Base-by-base conservation (phyloP, 1,284 basidiomycete genomes). In the Phylloboletellus chloephorus region DNA sequence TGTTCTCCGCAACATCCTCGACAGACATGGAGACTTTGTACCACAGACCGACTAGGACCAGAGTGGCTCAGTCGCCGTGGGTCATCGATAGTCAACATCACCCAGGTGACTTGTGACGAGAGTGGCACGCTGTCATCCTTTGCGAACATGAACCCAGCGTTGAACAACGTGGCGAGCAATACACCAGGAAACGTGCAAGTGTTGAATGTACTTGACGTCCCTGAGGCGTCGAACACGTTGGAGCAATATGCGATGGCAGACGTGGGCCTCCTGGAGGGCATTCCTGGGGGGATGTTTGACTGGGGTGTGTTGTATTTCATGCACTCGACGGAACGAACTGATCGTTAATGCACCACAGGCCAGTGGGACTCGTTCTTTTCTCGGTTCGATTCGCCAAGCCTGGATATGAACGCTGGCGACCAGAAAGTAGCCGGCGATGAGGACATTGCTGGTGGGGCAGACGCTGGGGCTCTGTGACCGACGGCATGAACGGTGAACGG, bases 201-300 rank as follows among this genome's bases (percentile, higher is more conserved):
- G 38, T 75, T 88, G 73, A 87, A 88, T 53, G 67, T 80, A 26
- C 66, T 86, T 26, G 82, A 85, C 53, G 73, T 69, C 4, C 68
- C 74, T 13, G 73, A 73, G 46, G 68, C 70, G 40, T 67, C 68
- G 28, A 70, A 67, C 48, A 72, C 72, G 21, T 60, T 86, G 46
- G 76, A 78, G 45, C 77, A 82, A 42, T 72, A 76, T 53, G 74
- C 78, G 21, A 67, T 78, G 61, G 74, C 78, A n/a, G 86, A 91
- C 60, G 74, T 68, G 40, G 78, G 74, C 20, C 76, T 88, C 47
- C 66, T 93, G 56, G 86, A 89, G 52, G 82, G 83, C 1, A 75
- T 92, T 34, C 89, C 89, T 11, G 80, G 79, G n/a, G 76, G 77
- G 17, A 88, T 88, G 75, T 90, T 90, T 65, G 86, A 92, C 63